Conservation (phyloP, 352 stramenopile species). For the Thalassiosira livingstoniorum region DNA sequence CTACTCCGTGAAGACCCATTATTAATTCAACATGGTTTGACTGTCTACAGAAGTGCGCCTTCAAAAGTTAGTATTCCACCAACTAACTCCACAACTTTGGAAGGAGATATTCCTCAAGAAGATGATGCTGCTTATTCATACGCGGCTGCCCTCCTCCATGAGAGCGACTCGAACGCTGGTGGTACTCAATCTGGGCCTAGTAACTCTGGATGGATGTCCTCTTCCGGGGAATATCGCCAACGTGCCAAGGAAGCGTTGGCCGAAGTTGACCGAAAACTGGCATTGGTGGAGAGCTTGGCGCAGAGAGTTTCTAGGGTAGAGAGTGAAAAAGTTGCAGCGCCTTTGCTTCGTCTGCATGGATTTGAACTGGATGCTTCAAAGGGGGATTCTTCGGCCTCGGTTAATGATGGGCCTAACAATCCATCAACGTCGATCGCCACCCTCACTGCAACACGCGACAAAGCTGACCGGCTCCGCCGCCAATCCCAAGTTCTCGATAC, state of each 20-base stretch:
- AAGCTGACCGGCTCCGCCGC: conserved; percentile 67
- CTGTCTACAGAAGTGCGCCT: conserved; percentile 33
- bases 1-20: conserved; percentile 78
- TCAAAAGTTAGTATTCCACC: not conserved
- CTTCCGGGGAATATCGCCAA: conserved; percentile 57
- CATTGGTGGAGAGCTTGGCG: conserved; percentile 75
- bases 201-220: conserved; percentile 40
- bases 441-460: conserved; percentile 69
- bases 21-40: conserved; percentile 68
- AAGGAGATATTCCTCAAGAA: conserved; percentile 7
- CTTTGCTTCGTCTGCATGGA: conserved; percentile 76
- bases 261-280: conserved; percentile 80
- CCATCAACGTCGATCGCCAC: conserved; percentile 28
- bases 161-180: conserved; percentile 7
- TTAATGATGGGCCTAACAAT: not conserved
- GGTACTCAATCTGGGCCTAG: conserved; percentile 4
- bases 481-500: conserved; percentile 76
- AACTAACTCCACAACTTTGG: not conserved
- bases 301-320: conserved; percentile 71
- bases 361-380: conserved; percentile 38
- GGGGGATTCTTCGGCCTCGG: not conserved
- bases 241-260: conserved; percentile 70
- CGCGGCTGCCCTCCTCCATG: conserved; percentile 69
- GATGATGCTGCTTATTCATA: conserved; percentile 72
- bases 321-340: conserved; percentile 72